phyloP scores from a whole-genome alignment of 805 yeast species.

The Candida jianshihensis region DNA sequence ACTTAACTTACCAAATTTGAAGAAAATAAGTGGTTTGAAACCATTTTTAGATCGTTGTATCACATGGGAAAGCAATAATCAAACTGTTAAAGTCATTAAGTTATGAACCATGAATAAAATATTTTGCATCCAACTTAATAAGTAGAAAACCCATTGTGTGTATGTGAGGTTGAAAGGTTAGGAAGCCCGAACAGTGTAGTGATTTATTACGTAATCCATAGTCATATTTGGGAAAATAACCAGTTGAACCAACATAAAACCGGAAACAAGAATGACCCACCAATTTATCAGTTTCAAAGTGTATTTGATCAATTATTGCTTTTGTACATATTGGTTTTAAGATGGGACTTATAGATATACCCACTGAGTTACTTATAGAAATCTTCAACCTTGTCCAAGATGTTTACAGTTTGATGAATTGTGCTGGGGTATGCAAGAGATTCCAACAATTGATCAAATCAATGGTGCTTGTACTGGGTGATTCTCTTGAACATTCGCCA shows the following conservation, averaged over 20 bases:
- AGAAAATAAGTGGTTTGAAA: neutral
- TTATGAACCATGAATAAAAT: neutral
- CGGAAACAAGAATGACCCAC: too few relatives aligned
- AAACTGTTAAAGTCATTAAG: neutral
- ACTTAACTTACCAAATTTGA: neutral
- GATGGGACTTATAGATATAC: conserved; percentile 7
- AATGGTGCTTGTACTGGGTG: conserved; percentile 16
- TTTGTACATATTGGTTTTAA: neutral
- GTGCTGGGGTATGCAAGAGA: conserved; percentile 10
- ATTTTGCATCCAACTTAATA: too few relatives aligned
- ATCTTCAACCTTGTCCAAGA: conserved; percentile 12
- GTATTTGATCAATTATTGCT: too few relatives aligned
- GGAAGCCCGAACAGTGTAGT: too few relatives aligned
- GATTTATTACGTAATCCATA: too few relatives aligned
- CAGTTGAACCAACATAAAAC: too few relatives aligned
- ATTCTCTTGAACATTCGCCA: conserved; percentile 6
- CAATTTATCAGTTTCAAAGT: too few relatives aligned
- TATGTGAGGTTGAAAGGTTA: too few relatives aligned
- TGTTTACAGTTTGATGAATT: conserved; percentile 9
- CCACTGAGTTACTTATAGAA: conserved; percentile 13
- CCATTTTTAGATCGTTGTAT: neutral
- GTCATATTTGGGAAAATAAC: too few relatives aligned
- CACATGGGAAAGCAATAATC: neutral
- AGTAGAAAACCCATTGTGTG: too few relatives aligned
- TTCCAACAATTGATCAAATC: conserved; percentile 11